These are phyloP conservation scores for Gymnopilus junonius DNA, from an alignment of 768 basidiomycete genomes.

Conservation along the genomic window DNA sequence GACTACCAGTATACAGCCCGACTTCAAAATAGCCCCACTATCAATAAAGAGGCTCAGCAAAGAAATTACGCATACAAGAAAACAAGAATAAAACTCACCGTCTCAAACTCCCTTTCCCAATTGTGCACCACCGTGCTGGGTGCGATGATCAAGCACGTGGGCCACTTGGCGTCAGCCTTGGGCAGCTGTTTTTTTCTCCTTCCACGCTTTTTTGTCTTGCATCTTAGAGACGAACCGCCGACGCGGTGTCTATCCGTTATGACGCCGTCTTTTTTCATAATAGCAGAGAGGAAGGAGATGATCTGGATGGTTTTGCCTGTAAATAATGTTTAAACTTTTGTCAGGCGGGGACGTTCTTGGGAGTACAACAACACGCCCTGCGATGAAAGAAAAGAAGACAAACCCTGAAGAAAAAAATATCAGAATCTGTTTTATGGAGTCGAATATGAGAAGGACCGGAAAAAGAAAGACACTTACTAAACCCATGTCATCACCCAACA, in stretches of 20 bases:
- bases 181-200: constrained; percentile 56
- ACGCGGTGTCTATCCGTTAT: constrained; percentile 68
- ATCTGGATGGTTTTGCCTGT: constrained; percentile 95
- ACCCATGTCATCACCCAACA: constrained; percentile 98
- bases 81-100: constrained; percentile 44
- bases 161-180: constrained; percentile 74
- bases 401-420: constrained; percentile 10
- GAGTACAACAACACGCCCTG: background rate
- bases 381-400: background rate
- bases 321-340: too few relatives aligned
- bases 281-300: constrained; percentile 85
- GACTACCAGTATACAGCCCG: constrained; percentile 64
- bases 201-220: constrained; percentile 64
- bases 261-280: constrained; percentile 84
- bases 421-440: background rate
- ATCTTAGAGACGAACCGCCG: constrained; percentile 66
- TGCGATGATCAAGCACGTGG: constrained; percentile 86
- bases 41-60: background rate
- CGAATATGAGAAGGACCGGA: background rate
- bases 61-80: background rate
- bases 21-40: constrained; percentile 97
- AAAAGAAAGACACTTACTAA: constrained; percentile 43
- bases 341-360: too few relatives aligned
- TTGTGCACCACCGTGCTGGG: constrained; percentile 85
- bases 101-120: constrained; percentile 89